These are phyloP conservation scores for Taphrina deformans DNA, from an alignment of 1,139 yeast genomes.

Conservation along the genomic window DNA sequence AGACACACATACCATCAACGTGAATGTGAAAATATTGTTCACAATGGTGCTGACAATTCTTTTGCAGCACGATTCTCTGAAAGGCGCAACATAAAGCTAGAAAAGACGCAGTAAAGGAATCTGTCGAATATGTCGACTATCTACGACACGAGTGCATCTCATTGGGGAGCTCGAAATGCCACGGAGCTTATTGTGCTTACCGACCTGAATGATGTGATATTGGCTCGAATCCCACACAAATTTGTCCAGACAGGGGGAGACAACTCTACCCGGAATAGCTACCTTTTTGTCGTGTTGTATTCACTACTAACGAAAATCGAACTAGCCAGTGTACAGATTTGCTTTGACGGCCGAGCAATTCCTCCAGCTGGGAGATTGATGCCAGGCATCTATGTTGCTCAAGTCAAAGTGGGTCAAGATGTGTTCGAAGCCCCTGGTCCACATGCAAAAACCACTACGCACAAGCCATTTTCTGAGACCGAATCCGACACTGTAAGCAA, in stretches of 20 bases:
- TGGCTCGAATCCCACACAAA: background rate
- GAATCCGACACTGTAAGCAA: background rate
- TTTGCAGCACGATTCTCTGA: too few relatives aligned
- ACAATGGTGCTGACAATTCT: too few relatives aligned
- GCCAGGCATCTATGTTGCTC: background rate
- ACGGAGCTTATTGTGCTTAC: background rate
- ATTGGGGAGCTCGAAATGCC: too few relatives aligned
- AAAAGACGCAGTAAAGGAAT: too few relatives aligned
- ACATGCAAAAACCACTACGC: background rate
- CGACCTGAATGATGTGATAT: background rate
- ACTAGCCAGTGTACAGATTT: background rate
- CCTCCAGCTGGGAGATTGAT: background rate
- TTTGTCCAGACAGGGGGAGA: background rate
- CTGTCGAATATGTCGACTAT: too few relatives aligned
- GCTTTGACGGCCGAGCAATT: background rate
- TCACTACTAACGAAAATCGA: background rate
- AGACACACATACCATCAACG: too few relatives aligned
- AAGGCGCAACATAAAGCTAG: too few relatives aligned
- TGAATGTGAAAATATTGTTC: too few relatives aligned
- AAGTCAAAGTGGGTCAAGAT: background rate
- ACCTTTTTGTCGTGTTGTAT: background rate
- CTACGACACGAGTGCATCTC: too few relatives aligned
- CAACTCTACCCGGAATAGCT: slow-evolving; percentile 41
- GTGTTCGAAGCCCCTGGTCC: background rate
- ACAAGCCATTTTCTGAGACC: background rate